Evolutionary conservation across 2,329 filamentous ascomycete species (phyloP), one percentile per base, ranked within the genome.

Genomic region (Talaromyces amestolkiae): DNA sequence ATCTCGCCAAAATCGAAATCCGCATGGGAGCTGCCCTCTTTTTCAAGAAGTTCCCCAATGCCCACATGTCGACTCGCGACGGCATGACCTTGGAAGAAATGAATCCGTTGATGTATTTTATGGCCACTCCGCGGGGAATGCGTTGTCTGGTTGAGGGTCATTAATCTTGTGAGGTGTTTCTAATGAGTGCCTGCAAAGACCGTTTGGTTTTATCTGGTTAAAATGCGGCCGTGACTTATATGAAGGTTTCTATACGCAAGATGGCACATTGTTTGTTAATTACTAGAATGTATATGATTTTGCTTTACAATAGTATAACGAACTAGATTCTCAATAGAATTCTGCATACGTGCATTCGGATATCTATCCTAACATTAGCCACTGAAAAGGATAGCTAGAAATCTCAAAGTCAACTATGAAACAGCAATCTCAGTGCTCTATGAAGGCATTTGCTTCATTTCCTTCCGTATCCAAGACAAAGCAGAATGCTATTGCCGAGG

Each of bases 1-100:
- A 91, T 70, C 85, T 91, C 68, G 88, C 89, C 0, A 76, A 78
- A 47, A 85, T 86, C 76, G 84, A 87, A 69, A 69, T 87, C 37
- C 77, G 84, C 5, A 78, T 85, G 39, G 81, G 78, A 0, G 75
- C 80, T 0, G 81, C 82, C 0, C 76, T 79, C 13, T 84, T 87
- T 72, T 85, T 86, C 69, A 74, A 79, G 1, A 58, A 58, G 31
- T 65, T 60, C 33, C 56, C 56, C 19, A 54, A 59, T 7, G 63
- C 63, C 5, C 24, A 35, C 3, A 37, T 65, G 31, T 61, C 43
- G 11, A 61, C 63, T 31, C 27, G 35, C 3, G 56, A 65, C 13
- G 43, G 56, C 22, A 65, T 61, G 56, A 47, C 51, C 7, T 73
- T 80, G 43, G 73, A 77, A 66, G 77, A 69, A 17, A 80, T 80